Evolutionary conservation across 352 stramenopile species (phyloP).

Genomic region (Stephanocyclus meneghinianus): DNA sequence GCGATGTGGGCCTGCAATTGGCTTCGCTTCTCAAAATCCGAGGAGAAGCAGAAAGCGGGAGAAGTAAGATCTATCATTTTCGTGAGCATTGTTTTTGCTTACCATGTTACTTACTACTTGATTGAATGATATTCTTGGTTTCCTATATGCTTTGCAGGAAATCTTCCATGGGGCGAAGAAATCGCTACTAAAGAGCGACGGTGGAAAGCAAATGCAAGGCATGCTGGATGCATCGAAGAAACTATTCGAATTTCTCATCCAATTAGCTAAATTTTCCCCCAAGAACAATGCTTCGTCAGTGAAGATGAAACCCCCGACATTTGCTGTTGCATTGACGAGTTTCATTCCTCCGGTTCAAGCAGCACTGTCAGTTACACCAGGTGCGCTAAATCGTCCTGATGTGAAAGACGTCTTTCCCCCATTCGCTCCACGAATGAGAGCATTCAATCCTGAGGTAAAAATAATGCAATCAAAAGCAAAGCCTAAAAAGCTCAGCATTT

Average conservation of each 20-base stretch:
- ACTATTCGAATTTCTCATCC: conserved; percentile 92
- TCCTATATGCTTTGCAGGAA: conserved; percentile 32
- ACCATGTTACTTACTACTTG: background rate
- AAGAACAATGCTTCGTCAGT: conserved; percentile 24
- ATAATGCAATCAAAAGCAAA: conserved; percentile 99
- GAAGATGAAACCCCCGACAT: conserved; percentile 54
- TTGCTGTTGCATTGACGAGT: conserved; percentile 49
- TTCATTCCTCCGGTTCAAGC: conserved; percentile 84
- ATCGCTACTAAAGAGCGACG: conserved; percentile 60
- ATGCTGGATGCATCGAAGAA: conserved; percentile 87
- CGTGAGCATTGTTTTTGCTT: background rate
- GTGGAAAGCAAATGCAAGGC: conserved; percentile 76
- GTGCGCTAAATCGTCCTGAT: conserved; percentile 38
- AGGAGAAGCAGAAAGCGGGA: conserved; percentile 68
- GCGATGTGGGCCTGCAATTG: conserved; percentile 96
- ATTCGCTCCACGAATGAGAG: conserved; percentile 79
- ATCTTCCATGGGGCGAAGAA: conserved; percentile 83
- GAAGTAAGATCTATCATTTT: conserved; percentile 35
- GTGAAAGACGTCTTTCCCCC: conserved; percentile 73
- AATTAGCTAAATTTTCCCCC: conserved; percentile 84
- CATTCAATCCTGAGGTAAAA: conserved; percentile 84
- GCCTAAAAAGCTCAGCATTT: conserved; percentile 94
- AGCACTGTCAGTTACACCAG: conserved; percentile 66
- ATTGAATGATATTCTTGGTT: background rate
- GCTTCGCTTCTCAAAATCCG: conserved; percentile 89